phyloP scores from a whole-genome alignment of 2,329 filamentous ascomycete genomes.

The Colletotrichum sp. region DNA sequence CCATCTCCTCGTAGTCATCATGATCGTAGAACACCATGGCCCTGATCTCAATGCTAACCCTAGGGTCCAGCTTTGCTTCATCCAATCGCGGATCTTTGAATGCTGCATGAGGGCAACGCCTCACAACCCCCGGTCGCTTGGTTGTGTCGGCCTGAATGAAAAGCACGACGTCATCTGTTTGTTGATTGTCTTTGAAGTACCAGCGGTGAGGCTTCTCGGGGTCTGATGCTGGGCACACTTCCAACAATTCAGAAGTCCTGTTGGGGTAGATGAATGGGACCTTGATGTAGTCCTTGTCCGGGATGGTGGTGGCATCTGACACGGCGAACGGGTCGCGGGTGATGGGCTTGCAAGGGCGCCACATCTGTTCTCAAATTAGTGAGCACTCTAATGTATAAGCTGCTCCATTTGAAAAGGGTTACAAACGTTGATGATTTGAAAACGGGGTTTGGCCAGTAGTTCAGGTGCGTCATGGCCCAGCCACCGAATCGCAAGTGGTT shows the following conservation, averaged over 20 bases:
- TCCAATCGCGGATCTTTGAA: background rate
- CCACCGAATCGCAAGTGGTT: background rate
- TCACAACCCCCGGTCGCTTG: background rate
- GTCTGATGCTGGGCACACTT: background rate
- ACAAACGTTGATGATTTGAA: background rate
- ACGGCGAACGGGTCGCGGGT: background rate
- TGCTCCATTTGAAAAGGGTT: accelerated
- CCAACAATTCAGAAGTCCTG: background rate
- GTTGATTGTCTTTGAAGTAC: background rate
- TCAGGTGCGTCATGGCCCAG: background rate
- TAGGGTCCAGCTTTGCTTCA: background rate
- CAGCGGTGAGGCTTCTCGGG: background rate
- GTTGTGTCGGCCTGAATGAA: background rate
- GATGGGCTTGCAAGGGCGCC: background rate
- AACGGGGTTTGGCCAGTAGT: background rate
- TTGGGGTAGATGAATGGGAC: background rate
- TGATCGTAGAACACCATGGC: background rate
- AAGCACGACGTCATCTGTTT: background rate
- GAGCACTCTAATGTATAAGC: accelerated
- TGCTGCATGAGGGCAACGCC: background rate
- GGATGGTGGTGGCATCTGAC: background rate
- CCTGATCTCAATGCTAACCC: background rate
- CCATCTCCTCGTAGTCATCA: background rate
- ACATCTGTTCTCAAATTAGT: background rate
- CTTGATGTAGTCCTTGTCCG: background rate